phyloP scores from a whole-genome alignment of 768 basidiomycete species.

The Tubosaeta brunneosetosa region DNA sequence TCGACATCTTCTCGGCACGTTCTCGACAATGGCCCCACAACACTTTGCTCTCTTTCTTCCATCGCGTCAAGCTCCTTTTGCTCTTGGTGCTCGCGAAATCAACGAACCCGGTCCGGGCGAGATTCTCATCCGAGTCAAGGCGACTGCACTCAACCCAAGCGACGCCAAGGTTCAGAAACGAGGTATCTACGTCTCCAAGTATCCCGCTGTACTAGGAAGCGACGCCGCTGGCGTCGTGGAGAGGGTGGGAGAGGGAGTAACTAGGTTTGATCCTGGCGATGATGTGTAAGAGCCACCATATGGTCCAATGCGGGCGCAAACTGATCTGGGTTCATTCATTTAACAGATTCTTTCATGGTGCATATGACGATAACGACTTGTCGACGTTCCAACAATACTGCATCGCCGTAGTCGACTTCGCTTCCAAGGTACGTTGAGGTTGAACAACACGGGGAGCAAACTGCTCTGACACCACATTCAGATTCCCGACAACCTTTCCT shows the following conservation, averaged over 20 bases:
- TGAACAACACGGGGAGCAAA: neutral
- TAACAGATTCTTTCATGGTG: constrained; percentile 38
- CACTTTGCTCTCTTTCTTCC: constrained; percentile 31
- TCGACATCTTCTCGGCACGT: constrained; percentile 2
- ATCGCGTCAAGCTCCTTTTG: constrained; percentile 33
- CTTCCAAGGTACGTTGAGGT: constrained; percentile 33
- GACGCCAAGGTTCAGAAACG: constrained; percentile 49
- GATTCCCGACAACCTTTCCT: constrained; percentile 45
- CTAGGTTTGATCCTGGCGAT: constrained; percentile 46
- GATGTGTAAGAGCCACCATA: constrained; percentile 39
- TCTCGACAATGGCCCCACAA: constrained; percentile 21
- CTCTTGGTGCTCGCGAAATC: constrained; percentile 31
- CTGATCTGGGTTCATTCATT: constrained; percentile 22
- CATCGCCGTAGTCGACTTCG: constrained; percentile 36
- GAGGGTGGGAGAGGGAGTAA: constrained; percentile 49
- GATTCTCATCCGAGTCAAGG: constrained; percentile 43
- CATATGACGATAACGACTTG: constrained; percentile 34
- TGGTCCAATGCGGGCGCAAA: constrained; percentile 4
- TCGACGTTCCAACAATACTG: constrained; percentile 45
- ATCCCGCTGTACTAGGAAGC: constrained; percentile 43
- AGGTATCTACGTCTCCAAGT: constrained; percentile 36
- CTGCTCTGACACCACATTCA: constrained; percentile 19
- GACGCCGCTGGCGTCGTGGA: constrained; percentile 52
- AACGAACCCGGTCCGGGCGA: constrained; percentile 44
- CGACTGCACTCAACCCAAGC: constrained; percentile 48